These are phyloP conservation scores for Didymella pomorum DNA, from an alignment of 2,329 filamentous ascomycete genomes.

Conservation along the genomic window DNA sequence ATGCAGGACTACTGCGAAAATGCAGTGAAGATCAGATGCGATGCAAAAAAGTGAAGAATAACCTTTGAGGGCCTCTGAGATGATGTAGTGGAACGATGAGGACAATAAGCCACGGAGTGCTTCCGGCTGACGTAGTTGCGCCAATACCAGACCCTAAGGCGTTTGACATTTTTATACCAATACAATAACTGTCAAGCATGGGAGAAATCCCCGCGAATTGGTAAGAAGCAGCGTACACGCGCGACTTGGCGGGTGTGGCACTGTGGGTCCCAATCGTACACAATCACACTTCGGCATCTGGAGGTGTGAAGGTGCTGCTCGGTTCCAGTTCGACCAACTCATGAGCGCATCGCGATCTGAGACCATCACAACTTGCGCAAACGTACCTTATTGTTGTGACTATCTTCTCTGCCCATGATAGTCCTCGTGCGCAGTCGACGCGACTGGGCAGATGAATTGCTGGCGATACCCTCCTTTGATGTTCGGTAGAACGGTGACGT, in stretches of 20 bases:
- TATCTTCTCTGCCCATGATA: neutral
- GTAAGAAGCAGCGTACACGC: conserved; percentile 2
- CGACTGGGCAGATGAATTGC: conserved; percentile 5
- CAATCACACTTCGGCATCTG: neutral
- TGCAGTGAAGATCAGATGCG: neutral
- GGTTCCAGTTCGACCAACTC: neutral
- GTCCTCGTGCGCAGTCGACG: neutral
- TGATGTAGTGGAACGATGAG: neutral
- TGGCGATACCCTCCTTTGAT: neutral
- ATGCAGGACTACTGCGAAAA: neutral
- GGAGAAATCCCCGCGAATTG: neutral
- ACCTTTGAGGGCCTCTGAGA: neutral
- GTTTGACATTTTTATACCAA: conserved; percentile 13
- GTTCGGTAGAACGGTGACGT: conserved; percentile 11
- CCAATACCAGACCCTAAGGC: conserved; percentile 6
- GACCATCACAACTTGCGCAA: too few species aligned
- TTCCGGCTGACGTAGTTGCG: conserved; percentile 9
- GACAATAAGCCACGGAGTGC: neutral
- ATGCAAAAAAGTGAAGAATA: neutral
- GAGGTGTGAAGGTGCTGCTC: conserved; percentile 4
- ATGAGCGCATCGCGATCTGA: neutral
- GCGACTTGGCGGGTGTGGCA: conserved; percentile 6
- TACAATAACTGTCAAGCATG: neutral
- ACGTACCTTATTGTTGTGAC: too few species aligned
- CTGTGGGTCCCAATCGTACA: conserved; percentile 14